These are phyloP conservation scores for Didymella arachidicola DNA, from an alignment of 2,329 filamentous ascomycete species.

Conservation along the genomic window DNA sequence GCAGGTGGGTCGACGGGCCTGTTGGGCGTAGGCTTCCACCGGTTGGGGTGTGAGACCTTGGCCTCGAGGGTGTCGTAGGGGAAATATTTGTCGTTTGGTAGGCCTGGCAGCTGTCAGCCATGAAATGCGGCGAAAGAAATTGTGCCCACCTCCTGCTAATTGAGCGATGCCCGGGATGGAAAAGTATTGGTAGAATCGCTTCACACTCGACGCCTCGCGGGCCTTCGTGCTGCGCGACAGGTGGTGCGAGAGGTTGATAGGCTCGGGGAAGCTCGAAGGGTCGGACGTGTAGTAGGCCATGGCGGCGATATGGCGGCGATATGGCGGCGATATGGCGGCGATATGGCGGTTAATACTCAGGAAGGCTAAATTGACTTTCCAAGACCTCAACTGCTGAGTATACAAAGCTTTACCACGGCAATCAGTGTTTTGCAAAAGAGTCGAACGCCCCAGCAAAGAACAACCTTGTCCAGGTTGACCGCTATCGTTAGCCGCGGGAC, in stretches of 20 bases:
- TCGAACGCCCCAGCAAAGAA: background rate
- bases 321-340: too few species aligned
- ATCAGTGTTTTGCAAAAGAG: conserved; percentile 2
- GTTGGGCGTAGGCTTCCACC: conserved; percentile 76
- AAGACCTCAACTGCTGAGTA: background rate
- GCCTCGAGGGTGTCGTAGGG: conserved; percentile 92
- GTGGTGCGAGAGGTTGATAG: conserved; percentile 81
- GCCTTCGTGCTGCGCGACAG: conserved; percentile 74
- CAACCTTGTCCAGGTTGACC: conserved; percentile 11
- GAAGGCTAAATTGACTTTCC: background rate
- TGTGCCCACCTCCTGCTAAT: conserved; percentile 63
- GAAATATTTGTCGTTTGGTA: conserved; percentile 83
- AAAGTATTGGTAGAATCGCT: conserved; percentile 88
- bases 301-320: conserved; percentile 1
- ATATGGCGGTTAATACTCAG: background rate
- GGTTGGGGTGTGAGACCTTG: conserved; percentile 74
- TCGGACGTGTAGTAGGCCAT: conserved; percentile 40
- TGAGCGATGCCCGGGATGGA: conserved; percentile 67
- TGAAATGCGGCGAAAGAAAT: background rate
- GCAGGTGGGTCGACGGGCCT: conserved; percentile 59
- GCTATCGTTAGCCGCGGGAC: conserved; percentile 17
- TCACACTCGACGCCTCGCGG: conserved; percentile 72
- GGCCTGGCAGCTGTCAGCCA: conserved; percentile 60
- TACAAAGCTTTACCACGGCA: background rate
- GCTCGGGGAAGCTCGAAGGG: conserved; percentile 53